A percentile compares a stretch with the other conserved stretches of the same genome.
Conservation (phyloP, 176 grass and related monocot genomes). For the Ensete glaucum region DNA sequence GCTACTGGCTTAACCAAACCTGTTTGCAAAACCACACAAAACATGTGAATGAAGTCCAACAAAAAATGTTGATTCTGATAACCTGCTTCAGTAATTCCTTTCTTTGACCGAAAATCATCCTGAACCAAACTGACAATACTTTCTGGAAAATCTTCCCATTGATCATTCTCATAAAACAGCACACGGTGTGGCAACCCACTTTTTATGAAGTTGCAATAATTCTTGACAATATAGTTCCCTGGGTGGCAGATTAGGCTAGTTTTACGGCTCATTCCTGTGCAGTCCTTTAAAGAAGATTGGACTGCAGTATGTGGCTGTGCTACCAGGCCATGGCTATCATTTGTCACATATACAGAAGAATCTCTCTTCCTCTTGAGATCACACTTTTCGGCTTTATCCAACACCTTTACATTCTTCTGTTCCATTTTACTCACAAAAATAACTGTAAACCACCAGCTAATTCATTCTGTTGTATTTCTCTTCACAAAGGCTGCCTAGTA, state of each 20-base stretch:
- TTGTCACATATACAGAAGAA: constrained; percentile 17
- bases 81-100: constrained; percentile 54
- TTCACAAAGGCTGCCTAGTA: constrained; percentile 30
- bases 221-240: constrained; percentile 36
- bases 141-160: constrained; percentile 70
- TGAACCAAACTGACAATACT: constrained; percentile 51
- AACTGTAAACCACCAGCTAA: constrained; percentile 37
- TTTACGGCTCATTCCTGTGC: constrained; percentile 27
- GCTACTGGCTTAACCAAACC: constrained; percentile 61
- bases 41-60: constrained; percentile 84
- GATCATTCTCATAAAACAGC: constrained; percentile 48
- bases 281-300: constrained; percentile 31
- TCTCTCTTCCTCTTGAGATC: constrained; percentile 61
- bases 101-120: constrained; percentile 59
- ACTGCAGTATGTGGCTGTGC: constrained; percentile 17
- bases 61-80: constrained; percentile 42
- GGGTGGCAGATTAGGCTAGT: constrained; percentile 23
- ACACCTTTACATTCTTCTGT: constrained; percentile 55
- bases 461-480: constrained; percentile 38
- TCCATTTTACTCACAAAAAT: constrained; percentile 50
- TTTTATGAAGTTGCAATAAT: constrained; percentile 63
- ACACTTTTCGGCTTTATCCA: constrained; percentile 35
- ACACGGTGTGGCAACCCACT: constrained; percentile 56
- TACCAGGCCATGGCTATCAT: constrained; percentile 19
- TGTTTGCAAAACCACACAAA: constrained; percentile 41